Conservation (phyloP, 116 monocot genomes). For the Cymodocea nodosa region DNA sequence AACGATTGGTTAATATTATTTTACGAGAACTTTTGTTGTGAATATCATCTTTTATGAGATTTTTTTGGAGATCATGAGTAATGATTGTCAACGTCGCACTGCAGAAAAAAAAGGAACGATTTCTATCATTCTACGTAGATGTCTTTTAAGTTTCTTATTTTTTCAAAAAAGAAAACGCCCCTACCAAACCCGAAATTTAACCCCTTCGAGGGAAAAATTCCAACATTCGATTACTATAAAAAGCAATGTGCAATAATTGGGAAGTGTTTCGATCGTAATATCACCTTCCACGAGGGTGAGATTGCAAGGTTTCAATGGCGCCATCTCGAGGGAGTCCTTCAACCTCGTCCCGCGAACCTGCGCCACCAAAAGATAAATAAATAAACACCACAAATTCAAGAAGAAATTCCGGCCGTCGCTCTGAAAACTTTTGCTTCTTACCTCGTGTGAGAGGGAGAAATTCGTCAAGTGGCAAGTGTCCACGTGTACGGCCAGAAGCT, state of each 20-base stretch:
- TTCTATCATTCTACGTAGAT: no score
- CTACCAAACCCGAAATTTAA: no score
- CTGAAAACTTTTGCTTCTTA: slow-evolving; percentile 15
- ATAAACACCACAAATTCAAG: background rate
- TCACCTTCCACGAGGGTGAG: slow-evolving; percentile 70
- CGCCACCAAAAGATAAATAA: background rate
- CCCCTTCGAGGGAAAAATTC: no score
- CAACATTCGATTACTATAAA: background rate
- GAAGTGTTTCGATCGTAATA: background rate
- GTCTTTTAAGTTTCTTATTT: no score
- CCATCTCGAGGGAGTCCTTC: slow-evolving; percentile 63
- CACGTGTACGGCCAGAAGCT: slow-evolving; percentile 91
- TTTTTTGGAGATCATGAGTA: no score
- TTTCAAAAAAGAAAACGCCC: no score
- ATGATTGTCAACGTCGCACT: no score
- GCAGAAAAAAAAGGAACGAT: no score
- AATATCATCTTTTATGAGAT: no score
- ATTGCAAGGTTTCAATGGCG: slow-evolving; percentile 66
- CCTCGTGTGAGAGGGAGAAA: slow-evolving; percentile 82
- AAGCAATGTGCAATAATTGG: background rate
- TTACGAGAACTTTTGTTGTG: no score
- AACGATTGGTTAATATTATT: no score
- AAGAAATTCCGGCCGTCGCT: background rate
- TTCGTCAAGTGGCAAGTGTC: slow-evolving; percentile 87
- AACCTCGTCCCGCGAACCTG: slow-evolving; percentile 62